Base-by-base conservation (phyloP, 2,329 filamentous ascomycete genomes). In the Xylariales sp. region DNA sequence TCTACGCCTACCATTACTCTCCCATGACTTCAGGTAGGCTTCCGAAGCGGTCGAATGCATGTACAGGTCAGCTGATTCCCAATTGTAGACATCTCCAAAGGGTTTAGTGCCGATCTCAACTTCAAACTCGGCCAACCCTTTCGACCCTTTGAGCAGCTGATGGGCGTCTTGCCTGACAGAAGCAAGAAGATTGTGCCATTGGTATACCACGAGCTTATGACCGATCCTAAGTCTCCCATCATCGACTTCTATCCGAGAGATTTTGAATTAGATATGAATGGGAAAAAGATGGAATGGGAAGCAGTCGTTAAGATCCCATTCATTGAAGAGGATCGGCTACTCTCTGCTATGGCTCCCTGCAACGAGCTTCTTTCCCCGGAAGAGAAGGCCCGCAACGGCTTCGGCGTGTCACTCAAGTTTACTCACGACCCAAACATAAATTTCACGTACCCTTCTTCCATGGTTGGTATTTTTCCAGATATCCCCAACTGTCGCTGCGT, bases 211-310 rank as follows among this genome's bases (percentile, higher is more conserved):
- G 89, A 93, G 32, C 85, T 99, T 56, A 99, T 99, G 96, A 97
- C 93, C 1, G 92, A 92, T 63, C 86, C 91, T 1, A 88, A 92
- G 16, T 98, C 95, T 16, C 94, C 96, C 1, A 99, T 99, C 78
- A 92, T 97, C 76, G 96, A 99, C 78, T 99, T 99, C 79, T 99
- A 99, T 76, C 96, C 96, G 2, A 89, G 95, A 74, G 96, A 99
- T 75, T 99, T 99, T 76, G 93, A 97, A 72, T 85, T 99, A 48
- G 97, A 99, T 78, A 98, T 99, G 96, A 98, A 99, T 75, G 97
- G 96, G 67, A 99, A 99, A 84, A 99, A 97, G 83, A 97, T 97
- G 92, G 97, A 99, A 71, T 99, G 96, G 96, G 96, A 99, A 78
- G 96, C 96, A 34, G 95, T 99, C 45, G 94, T 99, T 71, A 99